A percentile compares a stretch with the other conserved stretches of the same genome.
These are phyloP conservation scores for Saccharomycopsis selenospora DNA, from an alignment of 805 yeast species.

Conservation along the genomic window DNA sequence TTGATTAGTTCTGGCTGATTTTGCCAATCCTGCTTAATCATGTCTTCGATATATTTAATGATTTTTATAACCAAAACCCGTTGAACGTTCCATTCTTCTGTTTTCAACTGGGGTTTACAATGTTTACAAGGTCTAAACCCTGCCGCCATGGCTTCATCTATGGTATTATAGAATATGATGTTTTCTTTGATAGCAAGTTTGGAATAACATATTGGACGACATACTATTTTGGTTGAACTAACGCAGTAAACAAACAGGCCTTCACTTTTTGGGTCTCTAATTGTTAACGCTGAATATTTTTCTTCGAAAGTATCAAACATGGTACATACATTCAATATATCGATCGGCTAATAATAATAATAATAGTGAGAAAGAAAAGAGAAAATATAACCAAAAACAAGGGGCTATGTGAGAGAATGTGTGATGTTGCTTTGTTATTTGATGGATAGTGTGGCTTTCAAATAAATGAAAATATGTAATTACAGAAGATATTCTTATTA, in stretches of 20 bases:
- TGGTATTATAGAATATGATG: not conserved
- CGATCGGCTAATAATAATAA: too few species aligned
- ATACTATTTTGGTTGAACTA: not conserved
- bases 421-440: too few species aligned
- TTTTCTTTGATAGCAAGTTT: not conserved
- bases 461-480: too few species aligned
- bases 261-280: not conserved
- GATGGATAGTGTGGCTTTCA: too few species aligned
- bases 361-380: too few species aligned
- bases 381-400: too few species aligned
- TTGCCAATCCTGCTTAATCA: not conserved
- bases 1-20: not conserved
- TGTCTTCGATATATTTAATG: not conserved
- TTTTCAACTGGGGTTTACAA: not conserved
- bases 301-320: not conserved
- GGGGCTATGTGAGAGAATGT: too few species aligned
- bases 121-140: not conserved
- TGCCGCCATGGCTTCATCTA: not conserved
- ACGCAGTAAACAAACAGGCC: constrained; percentile 1
- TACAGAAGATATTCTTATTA: too few species aligned
- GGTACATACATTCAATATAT: too few species aligned
- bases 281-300: not conserved
- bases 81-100: not conserved
- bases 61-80: not conserved
- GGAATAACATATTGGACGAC: constrained; percentile 1